Evolutionary conservation across 2,329 filamentous ascomycete genomes (phyloP).

Genomic region (Stagonosporopsis tanaceti): DNA sequence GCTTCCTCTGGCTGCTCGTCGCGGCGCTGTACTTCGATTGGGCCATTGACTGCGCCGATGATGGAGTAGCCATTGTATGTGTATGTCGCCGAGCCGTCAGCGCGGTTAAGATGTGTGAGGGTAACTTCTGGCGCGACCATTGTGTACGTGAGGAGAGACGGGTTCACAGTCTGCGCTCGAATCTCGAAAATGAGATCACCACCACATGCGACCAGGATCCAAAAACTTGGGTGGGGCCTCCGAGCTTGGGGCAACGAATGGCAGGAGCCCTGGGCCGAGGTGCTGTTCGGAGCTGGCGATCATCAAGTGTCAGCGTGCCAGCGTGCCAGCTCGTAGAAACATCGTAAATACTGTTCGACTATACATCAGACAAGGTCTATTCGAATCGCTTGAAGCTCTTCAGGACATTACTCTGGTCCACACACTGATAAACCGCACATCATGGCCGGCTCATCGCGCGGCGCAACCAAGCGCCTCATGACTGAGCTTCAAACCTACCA

Average conservation of each 20-base stretch:
- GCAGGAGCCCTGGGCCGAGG: slow-evolving; percentile 33
- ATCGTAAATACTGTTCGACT: not conserved
- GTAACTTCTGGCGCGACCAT: slow-evolving; percentile 44
- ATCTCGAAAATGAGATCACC: slow-evolving; percentile 23
- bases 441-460: slow-evolving; percentile 46
- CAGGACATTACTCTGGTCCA: not conserved
- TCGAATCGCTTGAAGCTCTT: not conserved
- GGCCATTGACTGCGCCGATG: slow-evolving; percentile 88
- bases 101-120: slow-evolving; percentile 65
- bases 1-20: slow-evolving; percentile 94
- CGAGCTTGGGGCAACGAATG: slow-evolving; percentile 29
- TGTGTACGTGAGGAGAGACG: not conserved
- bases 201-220: slow-evolving; percentile 16
- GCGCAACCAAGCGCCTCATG: slow-evolving; percentile 64
- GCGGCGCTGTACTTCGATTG: slow-evolving; percentile 85
- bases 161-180: not conserved
- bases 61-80: slow-evolving; percentile 79
- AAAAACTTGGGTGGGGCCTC: slow-evolving; percentile 37
- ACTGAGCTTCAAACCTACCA: slow-evolving; percentile 68
- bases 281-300: slow-evolving; percentile 22
- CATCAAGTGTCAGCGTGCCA: slow-evolving; percentile 10
- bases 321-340: slow-evolving; percentile 1
- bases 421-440: not conserved
- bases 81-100: slow-evolving; percentile 83
- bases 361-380: not conserved